Evolutionary conservation across 23 red algal genomes (phyloP), one percentile per base, ranked within the genome.

Genomic region (Gracilaria domingensis): DNA sequence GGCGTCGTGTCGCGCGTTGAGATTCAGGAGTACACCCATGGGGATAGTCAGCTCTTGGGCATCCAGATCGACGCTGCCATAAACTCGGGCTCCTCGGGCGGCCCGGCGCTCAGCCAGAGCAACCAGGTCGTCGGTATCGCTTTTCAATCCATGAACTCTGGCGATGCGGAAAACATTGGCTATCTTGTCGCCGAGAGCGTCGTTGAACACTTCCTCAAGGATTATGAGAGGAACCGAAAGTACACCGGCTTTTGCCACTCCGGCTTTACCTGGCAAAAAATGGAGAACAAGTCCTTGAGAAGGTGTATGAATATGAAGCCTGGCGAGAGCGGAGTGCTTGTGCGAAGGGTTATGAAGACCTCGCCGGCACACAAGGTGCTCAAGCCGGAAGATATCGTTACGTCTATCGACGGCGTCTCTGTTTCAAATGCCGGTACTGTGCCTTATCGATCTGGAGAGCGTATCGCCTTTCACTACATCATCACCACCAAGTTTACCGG

Each of bases 341-440:
- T 99, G 47, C 79, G 88, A 35, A 70, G 69, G 50, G 92, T 99
- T 26, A 65, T 86, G 33, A 60, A 71, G 23, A 80, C 81, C 33
- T 82, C 91, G 26, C 75, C 67, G 38, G 93, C 91, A 1, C 53
- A 73, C 18, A 66, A 48, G 40, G 89, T 93, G 34, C 80, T 98
- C 74, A 64, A 84, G 51, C 80, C 78, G n/a, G 94, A 82, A 28
- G 97, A 99, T 29, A 90, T 99, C 29, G 50, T 99, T 49, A 90
- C 90, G 2, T 75, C 81, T 18, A 84, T 99, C 53, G 94, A 99
- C 29, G 94, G 71, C 18, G 86, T 96, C 2, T 78, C 55, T 8
- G 87, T 99, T 16, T 93, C 93, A 6, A 96, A 91, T 58, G 84
- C 81, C 51, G 97, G 97, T n/a, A 99, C 97, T 55, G 92, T 99